Conservation (phyloP, 495 filamentous ascomycete genomes). For the Glonium stellatum region DNA sequence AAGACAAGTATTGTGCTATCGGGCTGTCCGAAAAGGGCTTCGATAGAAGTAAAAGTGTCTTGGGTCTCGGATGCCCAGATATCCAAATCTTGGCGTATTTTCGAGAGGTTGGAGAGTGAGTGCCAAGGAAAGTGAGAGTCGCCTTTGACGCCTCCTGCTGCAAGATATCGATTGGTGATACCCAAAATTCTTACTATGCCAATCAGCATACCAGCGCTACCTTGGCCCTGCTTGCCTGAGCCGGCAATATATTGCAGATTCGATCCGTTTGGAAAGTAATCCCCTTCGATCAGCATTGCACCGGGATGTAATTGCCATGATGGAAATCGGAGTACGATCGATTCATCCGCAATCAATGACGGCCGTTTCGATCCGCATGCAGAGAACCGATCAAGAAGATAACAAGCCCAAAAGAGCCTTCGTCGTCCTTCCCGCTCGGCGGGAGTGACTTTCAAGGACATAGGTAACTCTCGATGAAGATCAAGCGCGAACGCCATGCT, state of each 20-base stretch:
- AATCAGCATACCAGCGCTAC: slow-evolving; percentile 66
- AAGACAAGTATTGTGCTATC: slow-evolving; percentile 72
- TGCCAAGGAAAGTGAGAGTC: slow-evolving; percentile 90
- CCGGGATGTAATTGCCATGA: slow-evolving; percentile 54
- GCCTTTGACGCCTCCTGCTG: slow-evolving; percentile 76
- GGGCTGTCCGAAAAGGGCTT: slow-evolving; percentile 64
- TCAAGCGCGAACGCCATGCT: slow-evolving; percentile 76
- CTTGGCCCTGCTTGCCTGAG: slow-evolving; percentile 58
- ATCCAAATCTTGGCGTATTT: slow-evolving; percentile 77
- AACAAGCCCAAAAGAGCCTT: slow-evolving; percentile 76
- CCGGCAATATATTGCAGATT: slow-evolving; percentile 63
- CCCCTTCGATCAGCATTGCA: slow-evolving; percentile 57
- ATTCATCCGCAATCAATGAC: slow-evolving; percentile 66
- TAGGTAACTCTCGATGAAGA: slow-evolving; percentile 61
- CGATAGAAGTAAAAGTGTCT: slow-evolving; percentile 67
- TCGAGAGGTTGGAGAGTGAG: slow-evolving; percentile 71
- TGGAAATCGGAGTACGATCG: slow-evolving; percentile 63
- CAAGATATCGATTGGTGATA: slow-evolving; percentile 75
- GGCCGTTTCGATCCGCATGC: slow-evolving; percentile 73
- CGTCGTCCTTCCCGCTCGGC: slow-evolving; percentile 66
- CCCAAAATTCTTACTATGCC: slow-evolving; percentile 76
- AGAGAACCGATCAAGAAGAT: slow-evolving; percentile 72
- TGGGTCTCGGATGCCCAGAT: slow-evolving; percentile 76
- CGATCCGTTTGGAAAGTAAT: slow-evolving; percentile 67
- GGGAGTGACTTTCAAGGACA: slow-evolving; percentile 47